These are phyloP conservation scores for Lignosus rhinocerotis DNA, from an alignment of 1,284 basidiomycete genomes.

Conservation along the genomic window DNA sequence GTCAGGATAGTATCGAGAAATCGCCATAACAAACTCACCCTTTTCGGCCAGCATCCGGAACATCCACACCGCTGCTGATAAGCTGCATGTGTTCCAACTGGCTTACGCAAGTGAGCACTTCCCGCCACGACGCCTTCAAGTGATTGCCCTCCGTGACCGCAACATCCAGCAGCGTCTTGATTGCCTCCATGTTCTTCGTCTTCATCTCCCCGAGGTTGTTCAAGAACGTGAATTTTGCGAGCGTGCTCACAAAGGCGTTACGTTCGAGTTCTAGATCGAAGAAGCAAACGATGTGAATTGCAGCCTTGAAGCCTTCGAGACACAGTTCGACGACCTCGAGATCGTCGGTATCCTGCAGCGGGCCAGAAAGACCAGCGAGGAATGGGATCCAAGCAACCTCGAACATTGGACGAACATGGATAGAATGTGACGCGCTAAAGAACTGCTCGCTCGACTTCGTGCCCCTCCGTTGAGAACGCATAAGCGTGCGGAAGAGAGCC, in stretches of 20 bases:
- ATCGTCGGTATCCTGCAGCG: constrained; percentile 91
- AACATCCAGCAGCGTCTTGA: constrained; percentile 90
- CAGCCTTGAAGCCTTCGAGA: constrained; percentile 90
- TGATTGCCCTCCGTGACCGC: constrained; percentile 94
- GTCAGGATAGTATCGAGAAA: not conserved
- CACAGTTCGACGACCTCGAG: constrained; percentile 90
- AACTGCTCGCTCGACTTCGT: constrained; percentile 80
- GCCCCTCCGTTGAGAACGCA: constrained; percentile 82
- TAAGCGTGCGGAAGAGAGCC: constrained; percentile 89
- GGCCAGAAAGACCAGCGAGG: constrained; percentile 89
- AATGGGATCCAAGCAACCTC: constrained; percentile 98
- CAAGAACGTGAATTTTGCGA: constrained; percentile 96
- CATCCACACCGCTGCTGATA: constrained; percentile 84
- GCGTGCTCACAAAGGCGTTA: constrained; percentile 96
- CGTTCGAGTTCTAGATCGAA: constrained; percentile 95
- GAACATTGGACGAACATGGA: constrained; percentile 97
- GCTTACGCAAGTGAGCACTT: constrained; percentile 93
- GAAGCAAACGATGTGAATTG: constrained; percentile 91
- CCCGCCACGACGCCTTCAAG: constrained; percentile 93
- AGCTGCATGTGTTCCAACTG: constrained; percentile 98
- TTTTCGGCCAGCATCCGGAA: constrained; percentile 77
- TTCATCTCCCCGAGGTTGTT: constrained; percentile 98
- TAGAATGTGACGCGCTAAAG: constrained; percentile 92
- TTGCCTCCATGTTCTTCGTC: constrained; percentile 97
- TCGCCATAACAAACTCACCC: constrained; percentile 51